Evolutionary conservation across 768 basidiomycete species (phyloP).

Genomic region (Boletus edulis): DNA sequence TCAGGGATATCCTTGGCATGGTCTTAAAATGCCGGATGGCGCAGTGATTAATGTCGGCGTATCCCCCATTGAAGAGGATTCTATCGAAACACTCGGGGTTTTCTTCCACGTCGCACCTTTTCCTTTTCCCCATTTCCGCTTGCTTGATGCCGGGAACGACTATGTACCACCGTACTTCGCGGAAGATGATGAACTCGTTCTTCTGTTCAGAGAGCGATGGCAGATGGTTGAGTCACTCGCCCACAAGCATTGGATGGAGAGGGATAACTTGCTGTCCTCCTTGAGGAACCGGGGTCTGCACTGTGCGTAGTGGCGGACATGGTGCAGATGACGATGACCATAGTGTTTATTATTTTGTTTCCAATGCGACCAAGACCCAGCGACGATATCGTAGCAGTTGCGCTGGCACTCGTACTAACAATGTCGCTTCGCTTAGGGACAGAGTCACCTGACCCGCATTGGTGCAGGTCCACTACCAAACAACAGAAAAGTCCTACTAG

Average conservation of each 20-base stretch:
- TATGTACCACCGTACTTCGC: rapidly evolving
- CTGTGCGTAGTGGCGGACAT: no score
- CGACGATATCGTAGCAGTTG: no score
- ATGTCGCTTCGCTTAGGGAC: no score
- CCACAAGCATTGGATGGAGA: not conserved
- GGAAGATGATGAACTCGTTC: not conserved
- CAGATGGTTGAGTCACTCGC: not conserved
- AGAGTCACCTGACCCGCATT: no score
- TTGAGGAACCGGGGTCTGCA: no score
- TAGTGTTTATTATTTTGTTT: no score
- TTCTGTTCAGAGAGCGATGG: not conserved
- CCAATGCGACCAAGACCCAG: no score
- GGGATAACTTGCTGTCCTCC: not conserved
- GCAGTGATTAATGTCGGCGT: not conserved
- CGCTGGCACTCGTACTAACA: no score
- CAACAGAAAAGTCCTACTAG: no score
- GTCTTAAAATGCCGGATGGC: not conserved
- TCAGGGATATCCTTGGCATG: not conserved
- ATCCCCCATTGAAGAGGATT: not conserved
- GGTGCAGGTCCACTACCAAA: no score
- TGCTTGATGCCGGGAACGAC: not conserved
- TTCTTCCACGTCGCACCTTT: not conserved
- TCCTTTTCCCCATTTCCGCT: not conserved
- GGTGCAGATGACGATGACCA: no score
- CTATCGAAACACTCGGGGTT: not conserved